Percentiles rank a stretch among this genome's conserved stretches.
Conservation (phyloP, 1,284 basidiomycete genomes). For the Ceratobasidium sp. region DNA sequence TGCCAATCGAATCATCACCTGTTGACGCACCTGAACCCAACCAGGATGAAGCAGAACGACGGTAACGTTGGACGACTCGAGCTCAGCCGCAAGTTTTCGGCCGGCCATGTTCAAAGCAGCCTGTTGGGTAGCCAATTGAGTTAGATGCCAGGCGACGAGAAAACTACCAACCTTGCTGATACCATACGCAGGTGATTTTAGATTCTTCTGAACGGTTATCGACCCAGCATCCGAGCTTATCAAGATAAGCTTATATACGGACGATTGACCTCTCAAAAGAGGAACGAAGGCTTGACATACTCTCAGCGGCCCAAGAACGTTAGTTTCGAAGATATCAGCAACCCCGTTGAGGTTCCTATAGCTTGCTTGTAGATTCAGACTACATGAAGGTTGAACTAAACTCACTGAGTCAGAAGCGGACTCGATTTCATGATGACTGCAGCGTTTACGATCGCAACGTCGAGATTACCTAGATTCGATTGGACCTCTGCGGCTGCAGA, state of each 20-base stretch:
- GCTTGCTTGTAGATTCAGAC: background rate
- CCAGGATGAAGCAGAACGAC: constrained; percentile 29
- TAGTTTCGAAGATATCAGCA: constrained; percentile 8
- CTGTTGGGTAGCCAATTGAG: background rate
- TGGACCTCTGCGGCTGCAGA: constrained; percentile 19
- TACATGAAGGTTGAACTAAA: background rate
- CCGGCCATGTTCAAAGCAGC: constrained; percentile 38
- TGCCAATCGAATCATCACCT: background rate
- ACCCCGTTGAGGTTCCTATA: constrained; percentile 21
- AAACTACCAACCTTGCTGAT: constrained; percentile 20
- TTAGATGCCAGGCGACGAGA: background rate
- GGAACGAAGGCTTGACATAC: constrained; percentile 25
- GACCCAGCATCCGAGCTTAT: constrained; percentile 19
- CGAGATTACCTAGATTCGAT: background rate
- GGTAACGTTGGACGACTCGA: constrained; percentile 4
- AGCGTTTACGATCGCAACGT: constrained; percentile 29
- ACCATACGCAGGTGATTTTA: constrained; percentile 4
- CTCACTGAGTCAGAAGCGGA: constrained; percentile 14
- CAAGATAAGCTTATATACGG: constrained; percentile 7
- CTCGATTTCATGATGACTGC: background rate
- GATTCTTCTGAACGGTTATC: background rate
- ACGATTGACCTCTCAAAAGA: background rate
- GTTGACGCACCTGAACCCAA: constrained; percentile 34
- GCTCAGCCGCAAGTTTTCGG: constrained; percentile 33
- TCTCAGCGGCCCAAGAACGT: constrained; percentile 27